Conservation (phyloP, 495 filamentous ascomycete species). For the Neurospora tetraspora region DNA sequence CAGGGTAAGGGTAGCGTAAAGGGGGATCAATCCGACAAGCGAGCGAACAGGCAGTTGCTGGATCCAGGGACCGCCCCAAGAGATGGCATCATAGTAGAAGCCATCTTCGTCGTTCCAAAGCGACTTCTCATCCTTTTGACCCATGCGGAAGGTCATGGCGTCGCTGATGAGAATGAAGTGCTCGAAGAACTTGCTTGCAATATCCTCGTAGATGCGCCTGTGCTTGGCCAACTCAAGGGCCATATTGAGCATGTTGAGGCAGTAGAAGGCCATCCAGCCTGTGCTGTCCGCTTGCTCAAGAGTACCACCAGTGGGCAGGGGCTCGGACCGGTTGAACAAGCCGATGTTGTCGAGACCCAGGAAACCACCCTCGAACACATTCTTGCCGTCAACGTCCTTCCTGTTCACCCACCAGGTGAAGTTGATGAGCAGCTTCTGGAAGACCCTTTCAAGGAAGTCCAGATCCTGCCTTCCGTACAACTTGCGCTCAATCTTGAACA, state of each 20-base stretch:
- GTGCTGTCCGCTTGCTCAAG: slow-evolving; percentile 96
- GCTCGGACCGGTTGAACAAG: slow-evolving; percentile 95
- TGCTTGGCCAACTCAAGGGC: slow-evolving; percentile 90
- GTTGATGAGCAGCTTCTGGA: slow-evolving; percentile 90
- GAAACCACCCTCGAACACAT: slow-evolving; percentile 95
- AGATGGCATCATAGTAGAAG: slow-evolving; percentile 98
- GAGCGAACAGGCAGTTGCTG: slow-evolving; percentile 88
- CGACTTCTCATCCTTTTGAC: slow-evolving; percentile 64
- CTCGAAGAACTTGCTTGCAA: slow-evolving; percentile 97
- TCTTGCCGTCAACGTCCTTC: slow-evolving; percentile 88
- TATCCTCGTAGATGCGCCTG: slow-evolving; percentile 92
- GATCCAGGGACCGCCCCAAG: slow-evolving; percentile 84
- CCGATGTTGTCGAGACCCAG: slow-evolving; percentile 96
- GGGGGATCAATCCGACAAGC: slow-evolving; percentile 83
- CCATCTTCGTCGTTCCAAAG: slow-evolving; percentile 92
- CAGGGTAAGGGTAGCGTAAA: slow-evolving; percentile 83
- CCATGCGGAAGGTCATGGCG: slow-evolving; percentile 85
- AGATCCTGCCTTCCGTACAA: slow-evolving; percentile 90
- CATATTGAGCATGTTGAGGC: slow-evolving; percentile 91
- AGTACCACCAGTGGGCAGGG: slow-evolving; percentile 82
- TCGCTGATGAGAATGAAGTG: slow-evolving; percentile 97
- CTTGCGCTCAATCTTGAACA: slow-evolving; percentile 97
- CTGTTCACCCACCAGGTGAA: slow-evolving; percentile 99
- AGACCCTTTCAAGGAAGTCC: slow-evolving; percentile 91
- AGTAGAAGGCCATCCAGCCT: slow-evolving; percentile 98